Conservation (phyloP, 768 basidiomycete genomes). For the Trametes coccinea region DNA sequence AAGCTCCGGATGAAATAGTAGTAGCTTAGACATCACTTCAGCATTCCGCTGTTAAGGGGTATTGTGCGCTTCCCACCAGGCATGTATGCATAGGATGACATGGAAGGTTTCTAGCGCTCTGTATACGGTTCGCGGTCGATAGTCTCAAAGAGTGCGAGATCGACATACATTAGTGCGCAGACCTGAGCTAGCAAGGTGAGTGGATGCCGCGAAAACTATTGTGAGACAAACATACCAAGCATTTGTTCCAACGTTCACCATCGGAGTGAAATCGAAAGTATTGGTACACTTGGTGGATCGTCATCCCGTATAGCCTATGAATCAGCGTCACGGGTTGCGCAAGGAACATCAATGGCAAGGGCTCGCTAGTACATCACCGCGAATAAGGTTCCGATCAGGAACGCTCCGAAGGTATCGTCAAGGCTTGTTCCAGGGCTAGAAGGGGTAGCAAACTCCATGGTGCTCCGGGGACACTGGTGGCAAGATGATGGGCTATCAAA, state of each 20-base stretch:
- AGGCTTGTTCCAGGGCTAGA: neutral
- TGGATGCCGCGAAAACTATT: too few relatives aligned
- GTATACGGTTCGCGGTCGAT: neutral
- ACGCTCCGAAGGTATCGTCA: conserved; percentile 8
- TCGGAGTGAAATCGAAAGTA: conserved; percentile 3
- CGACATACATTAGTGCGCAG: neutral
- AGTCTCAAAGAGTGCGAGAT: too few relatives aligned
- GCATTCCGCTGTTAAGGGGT: neutral
- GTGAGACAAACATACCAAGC: neutral
- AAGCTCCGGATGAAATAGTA: conserved; percentile 1
- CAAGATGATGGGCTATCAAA: neutral
- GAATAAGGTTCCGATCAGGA: conserved; percentile 10
- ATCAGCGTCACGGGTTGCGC: too few relatives aligned
- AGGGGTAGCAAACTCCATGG: neutral
- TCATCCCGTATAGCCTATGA: conserved; percentile 9
- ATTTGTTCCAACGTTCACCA: neutral
- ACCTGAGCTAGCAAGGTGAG: neutral
- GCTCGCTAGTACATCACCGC: neutral
- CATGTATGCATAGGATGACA: neutral
- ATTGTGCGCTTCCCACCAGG: neutral
- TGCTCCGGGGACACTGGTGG: neutral
- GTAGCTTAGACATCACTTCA: neutral
- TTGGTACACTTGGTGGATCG: conserved; percentile 3
- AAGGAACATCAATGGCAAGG: neutral
- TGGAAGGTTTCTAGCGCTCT: conserved; percentile 8